phyloP scores from a whole-genome alignment of 805 yeast species.

The Suhomyces prunicola region DNA sequence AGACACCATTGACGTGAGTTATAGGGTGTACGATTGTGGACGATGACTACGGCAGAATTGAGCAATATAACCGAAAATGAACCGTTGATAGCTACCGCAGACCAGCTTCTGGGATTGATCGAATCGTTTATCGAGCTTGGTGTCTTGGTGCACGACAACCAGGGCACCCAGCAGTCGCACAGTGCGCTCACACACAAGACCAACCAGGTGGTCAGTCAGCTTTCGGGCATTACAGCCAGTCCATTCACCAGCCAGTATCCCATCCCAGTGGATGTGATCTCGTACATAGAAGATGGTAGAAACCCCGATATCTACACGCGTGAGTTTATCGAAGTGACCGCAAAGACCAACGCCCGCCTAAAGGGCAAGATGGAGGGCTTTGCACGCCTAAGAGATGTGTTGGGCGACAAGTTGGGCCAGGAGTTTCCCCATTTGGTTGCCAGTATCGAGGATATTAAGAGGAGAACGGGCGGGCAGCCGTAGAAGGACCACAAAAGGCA shows the following conservation, averaged over 20 bases:
- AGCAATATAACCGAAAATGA: slow-evolving; percentile 17
- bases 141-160: slow-evolving; percentile 88
- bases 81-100: slow-evolving; percentile 21
- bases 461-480: slow-evolving; percentile 31
- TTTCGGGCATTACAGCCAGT: slow-evolving; percentile 30
- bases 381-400: slow-evolving; percentile 54
- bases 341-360: slow-evolving; percentile 81
- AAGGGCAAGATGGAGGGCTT: slow-evolving; percentile 80
- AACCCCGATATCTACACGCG: slow-evolving; percentile 96
- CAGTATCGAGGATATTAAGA: slow-evolving; percentile 54
- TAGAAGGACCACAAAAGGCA: no score
- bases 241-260: slow-evolving; percentile 38
- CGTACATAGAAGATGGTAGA: slow-evolving; percentile 92
- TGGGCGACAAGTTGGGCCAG: slow-evolving; percentile 65
- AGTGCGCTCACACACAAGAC: slow-evolving; percentile 39
- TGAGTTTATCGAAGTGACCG: slow-evolving; percentile 93
- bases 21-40: slow-evolving; percentile 4
- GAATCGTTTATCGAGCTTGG: slow-evolving; percentile 89
- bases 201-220: slow-evolving; percentile 41
- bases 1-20: no score
- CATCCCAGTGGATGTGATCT: slow-evolving; percentile 80
- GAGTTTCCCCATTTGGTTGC: slow-evolving; percentile 76
- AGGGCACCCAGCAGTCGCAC: slow-evolving; percentile 80
- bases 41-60: slow-evolving; percentile 24
- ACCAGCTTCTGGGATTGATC: slow-evolving; percentile 23